Evolutionary conservation across 2,329 filamentous ascomycete genomes (phyloP).

Genomic region (Aspergillus luchuensis): DNA sequence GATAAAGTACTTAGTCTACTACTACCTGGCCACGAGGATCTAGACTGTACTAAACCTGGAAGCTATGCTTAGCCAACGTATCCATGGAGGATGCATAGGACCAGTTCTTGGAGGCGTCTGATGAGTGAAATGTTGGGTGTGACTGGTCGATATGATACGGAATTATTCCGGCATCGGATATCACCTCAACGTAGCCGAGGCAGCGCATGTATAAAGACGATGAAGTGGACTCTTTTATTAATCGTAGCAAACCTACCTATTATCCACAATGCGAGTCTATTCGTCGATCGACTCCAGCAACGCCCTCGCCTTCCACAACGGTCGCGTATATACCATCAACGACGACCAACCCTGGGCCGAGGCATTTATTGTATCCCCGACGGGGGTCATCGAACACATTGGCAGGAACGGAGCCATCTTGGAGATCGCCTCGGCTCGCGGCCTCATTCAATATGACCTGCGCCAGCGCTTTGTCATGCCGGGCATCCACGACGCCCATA

Average conservation of each 20-base stretch:
- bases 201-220: background rate
- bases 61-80: background rate
- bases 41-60: background rate
- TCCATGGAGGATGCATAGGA: background rate
- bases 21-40: background rate
- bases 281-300: conserved; percentile 4
- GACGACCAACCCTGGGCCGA: conserved; percentile 21
- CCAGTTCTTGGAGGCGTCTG: background rate
- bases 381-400: conserved; percentile 30
- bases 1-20: too few species aligned
- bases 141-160: background rate
- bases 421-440: conserved; percentile 15
- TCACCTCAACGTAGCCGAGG: background rate
- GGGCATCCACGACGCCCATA: conserved; percentile 42
- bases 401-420: conserved; percentile 29
- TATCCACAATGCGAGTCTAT: background rate
- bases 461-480: conserved; percentile 38
- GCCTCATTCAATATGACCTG: conserved; percentile 29
- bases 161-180: background rate
- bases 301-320: conserved; percentile 29
- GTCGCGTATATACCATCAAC: conserved; percentile 34
- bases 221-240: background rate
- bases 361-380: conserved; percentile 33
- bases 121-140: background rate
- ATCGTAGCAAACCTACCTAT: background rate